phyloP scores from a whole-genome alignment of 2,329 filamentous ascomycete genomes.

The Microascus cirrosus region DNA sequence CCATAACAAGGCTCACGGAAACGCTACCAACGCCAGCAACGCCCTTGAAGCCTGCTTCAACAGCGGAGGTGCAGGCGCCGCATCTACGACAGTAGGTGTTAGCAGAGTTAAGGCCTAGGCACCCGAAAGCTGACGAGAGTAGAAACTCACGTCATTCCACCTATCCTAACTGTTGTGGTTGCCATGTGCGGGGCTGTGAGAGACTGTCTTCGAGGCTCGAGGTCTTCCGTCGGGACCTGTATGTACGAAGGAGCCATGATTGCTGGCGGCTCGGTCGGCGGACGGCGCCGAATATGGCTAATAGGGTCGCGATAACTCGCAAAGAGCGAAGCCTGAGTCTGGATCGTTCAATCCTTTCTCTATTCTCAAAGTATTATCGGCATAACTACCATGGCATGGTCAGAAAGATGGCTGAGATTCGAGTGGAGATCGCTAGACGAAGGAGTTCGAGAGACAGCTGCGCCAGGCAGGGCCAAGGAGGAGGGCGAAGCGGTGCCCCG shows the following conservation, averaged over 20 bases:
- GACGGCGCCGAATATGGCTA: neutral
- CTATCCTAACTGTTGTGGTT: constrained; percentile 82
- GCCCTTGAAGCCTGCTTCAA: constrained; percentile 81
- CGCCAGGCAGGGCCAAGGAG: constrained; percentile 3
- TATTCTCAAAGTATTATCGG: neutral
- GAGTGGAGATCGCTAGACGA: neutral
- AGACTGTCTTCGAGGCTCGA: constrained; percentile 14
- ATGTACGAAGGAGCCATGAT: constrained; percentile 41
- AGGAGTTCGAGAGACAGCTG: neutral
- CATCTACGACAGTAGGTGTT: constrained; percentile 51
- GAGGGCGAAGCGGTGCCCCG: neutral
- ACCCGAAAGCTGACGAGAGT: constrained; percentile 4
- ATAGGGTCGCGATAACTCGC: neutral
- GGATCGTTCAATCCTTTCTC: neutral
- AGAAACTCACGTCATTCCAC: constrained; percentile 66
- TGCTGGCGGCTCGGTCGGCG: neutral
- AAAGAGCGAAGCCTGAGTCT: neutral
- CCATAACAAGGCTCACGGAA: constrained; percentile 88
- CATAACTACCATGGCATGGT: neutral
- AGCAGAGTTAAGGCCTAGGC: neutral
- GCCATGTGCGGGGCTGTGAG: constrained; percentile 56
- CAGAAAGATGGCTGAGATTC: neutral
- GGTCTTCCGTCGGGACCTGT: constrained; percentile 30
- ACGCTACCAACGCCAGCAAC: constrained; percentile 75
- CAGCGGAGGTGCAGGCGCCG: constrained; percentile 89